These are phyloP conservation scores for Rossbeevera mucosa DNA, from an alignment of 768 basidiomycete genomes.

Conservation along the genomic window DNA sequence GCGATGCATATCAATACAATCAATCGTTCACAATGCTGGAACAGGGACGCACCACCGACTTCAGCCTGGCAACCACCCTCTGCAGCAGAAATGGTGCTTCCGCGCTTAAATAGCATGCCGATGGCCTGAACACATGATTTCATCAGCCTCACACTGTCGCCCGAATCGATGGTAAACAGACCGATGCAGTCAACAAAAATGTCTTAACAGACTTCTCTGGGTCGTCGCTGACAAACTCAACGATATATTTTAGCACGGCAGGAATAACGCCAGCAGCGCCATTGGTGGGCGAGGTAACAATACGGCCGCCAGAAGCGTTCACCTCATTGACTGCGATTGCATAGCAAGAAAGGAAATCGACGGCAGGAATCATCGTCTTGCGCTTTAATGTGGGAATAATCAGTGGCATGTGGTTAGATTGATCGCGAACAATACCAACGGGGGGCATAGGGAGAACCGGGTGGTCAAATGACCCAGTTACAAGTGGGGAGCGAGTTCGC, in stretches of 20 bases:
- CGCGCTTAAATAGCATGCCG: slow-evolving; percentile 95
- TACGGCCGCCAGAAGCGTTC: slow-evolving; percentile 87
- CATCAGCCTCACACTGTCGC: slow-evolving; percentile 2
- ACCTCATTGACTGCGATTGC: slow-evolving; percentile 96
- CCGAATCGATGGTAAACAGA: slow-evolving; percentile 32
- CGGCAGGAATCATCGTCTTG: slow-evolving; percentile 83
- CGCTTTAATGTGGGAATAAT: slow-evolving; percentile 41
- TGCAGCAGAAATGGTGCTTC: slow-evolving; percentile 94
- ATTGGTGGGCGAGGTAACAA: slow-evolving; percentile 93
- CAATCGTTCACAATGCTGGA: neutral
- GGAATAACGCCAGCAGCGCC: slow-evolving; percentile 95
- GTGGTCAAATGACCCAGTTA: slow-evolving; percentile 78
- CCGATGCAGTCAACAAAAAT: slow-evolving; percentile 85
- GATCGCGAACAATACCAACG: slow-evolving; percentile 39
- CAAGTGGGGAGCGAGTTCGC: slow-evolving; percentile 34
- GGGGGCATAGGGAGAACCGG: slow-evolving; percentile 77
- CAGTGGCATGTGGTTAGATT: neutral
- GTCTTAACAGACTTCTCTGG: slow-evolving; percentile 83
- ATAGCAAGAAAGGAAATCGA: slow-evolving; percentile 92
- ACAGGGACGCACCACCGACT: slow-evolving; percentile 64
- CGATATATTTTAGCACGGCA: slow-evolving; percentile 82
- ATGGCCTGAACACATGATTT: slow-evolving; percentile 50
- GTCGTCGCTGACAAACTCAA: slow-evolving; percentile 91
- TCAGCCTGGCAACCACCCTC: slow-evolving; percentile 96
- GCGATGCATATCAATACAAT: slow-evolving; percentile 1